Base-by-base conservation (phyloP, 2,329 filamentous ascomycete species). In the Fusarium penzigii region DNA sequence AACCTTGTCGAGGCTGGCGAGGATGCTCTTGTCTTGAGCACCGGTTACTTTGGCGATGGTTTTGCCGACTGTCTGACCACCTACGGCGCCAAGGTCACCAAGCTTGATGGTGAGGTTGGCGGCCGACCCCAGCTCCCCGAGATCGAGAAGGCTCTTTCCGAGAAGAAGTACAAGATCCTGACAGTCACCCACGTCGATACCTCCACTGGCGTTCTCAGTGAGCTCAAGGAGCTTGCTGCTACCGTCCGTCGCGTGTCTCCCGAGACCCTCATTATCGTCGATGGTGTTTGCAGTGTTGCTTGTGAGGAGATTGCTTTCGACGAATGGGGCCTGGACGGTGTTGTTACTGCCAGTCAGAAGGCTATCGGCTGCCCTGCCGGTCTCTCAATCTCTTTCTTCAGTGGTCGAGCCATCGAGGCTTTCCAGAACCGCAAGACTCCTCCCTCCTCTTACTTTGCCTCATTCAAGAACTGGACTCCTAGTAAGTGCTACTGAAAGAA, bases 161-260 rank as follows among this genome's bases (percentile, higher is more conserved):
- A 90, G 78, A 96, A 94, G 80, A 85, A 89, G 68, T 97, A 96
- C 82, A 97, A 97, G 82, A 72, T 93, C 57, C 75, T 99, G 66
- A 97, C 93, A 40, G 88, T 97, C 59, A 99, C 94, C 11, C 94
- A 99, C 72, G 93, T 97, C 57, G 94, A 99, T 70, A 99, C 94
- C 20, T 97, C 92, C 5, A 99, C 94, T 38, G 94, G 94, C 62
- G 94, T 99, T 25, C 78, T 99, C 45, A 96, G 89, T 68, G 92
- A 97, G 72, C 84, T 97, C 65, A 88, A 95, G 79, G 79, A 85
- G 51, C 78, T 99, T 51, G 85, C 91, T 34, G 89, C 92, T 68
- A 78, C 95, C 45, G 89, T 97, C 46, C 89, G 89, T 71, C 82
- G 83, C 48, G 90, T 97, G 58, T 96, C 91, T 56, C 94, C 94